These are phyloP conservation scores for Penicillium canescens DNA, from an alignment of 495 filamentous ascomycete genomes.

Conservation along the genomic window DNA sequence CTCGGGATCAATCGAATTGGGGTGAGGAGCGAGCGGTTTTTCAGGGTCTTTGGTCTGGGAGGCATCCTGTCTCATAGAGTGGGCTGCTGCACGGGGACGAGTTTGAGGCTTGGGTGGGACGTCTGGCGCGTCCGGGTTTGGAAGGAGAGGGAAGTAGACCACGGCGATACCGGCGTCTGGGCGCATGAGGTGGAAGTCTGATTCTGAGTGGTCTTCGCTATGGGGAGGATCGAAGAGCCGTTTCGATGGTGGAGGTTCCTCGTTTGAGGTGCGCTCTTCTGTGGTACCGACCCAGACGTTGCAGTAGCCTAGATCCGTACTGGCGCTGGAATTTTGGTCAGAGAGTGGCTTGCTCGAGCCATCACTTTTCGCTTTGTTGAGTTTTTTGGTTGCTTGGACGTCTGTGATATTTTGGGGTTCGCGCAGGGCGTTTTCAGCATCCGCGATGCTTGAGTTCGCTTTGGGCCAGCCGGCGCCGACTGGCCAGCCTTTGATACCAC, in stretches of 20 bases:
- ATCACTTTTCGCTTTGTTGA: slow-evolving; percentile 57
- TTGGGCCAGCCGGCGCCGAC: slow-evolving; percentile 89
- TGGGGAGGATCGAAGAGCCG: slow-evolving; percentile 42
- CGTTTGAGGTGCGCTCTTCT: slow-evolving; percentile 60
- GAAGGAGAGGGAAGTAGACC: slow-evolving; percentile 86
- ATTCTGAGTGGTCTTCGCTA: slow-evolving; percentile 39
- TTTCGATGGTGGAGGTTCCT: slow-evolving; percentile 68
- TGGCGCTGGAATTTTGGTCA: slow-evolving; percentile 18
- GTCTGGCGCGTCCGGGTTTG: slow-evolving; percentile 59
- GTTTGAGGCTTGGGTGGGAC: slow-evolving; percentile 25
- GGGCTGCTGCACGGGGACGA: slow-evolving; percentile 24
- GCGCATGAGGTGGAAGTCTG: slow-evolving; percentile 72
- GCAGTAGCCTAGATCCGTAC: slow-evolving; percentile 78
- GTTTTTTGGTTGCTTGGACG: slow-evolving; percentile 59
- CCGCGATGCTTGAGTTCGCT: slow-evolving; percentile 46
- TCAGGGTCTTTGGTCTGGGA: slow-evolving; percentile 19
- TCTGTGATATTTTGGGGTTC: slow-evolving; percentile 62
- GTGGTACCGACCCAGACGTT: slow-evolving; percentile 92
- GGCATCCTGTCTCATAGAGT: slow-evolving; percentile 15
- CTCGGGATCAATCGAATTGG: slow-evolving; percentile 76
- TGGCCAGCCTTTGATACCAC: slow-evolving; percentile 91
- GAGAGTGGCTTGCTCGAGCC: slow-evolving; percentile 3
- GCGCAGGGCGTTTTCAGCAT: slow-evolving; percentile 64
- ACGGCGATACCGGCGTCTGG: slow-evolving; percentile 85
- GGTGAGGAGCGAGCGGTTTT: slow-evolving; percentile 43